Evolutionary conservation across 495 filamentous ascomycete species (phyloP), one percentile per base, ranked within the genome.

Genomic region (Penicillium waksmanii): DNA sequence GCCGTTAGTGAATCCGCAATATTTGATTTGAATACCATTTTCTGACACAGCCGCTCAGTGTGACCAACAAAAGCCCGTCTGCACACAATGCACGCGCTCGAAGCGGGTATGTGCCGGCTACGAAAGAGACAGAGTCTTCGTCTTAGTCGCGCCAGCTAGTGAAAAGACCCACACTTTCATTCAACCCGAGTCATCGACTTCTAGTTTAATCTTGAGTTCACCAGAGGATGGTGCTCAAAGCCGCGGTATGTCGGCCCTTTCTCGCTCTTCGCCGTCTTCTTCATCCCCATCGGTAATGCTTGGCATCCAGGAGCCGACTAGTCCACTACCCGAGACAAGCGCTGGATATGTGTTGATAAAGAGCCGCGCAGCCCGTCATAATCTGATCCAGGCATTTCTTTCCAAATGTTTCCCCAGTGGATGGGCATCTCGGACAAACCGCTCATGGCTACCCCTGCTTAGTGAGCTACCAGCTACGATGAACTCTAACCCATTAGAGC

Each of bases 51-150:
- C 36, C 36, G 12, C 15, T 38, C 36, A 55, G 77, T 79, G 77
- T 55, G 74, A 69, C 43, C 65, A 73, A 27, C 65, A 73, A 55
- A 66, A 60, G 52, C 77, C 77, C 1, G 56, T 31, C 15, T 79
- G 76, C 57, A 53, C 56, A 13, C 71, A 69, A 46, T 79, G 76
- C 43, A 68, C 69, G 18, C 71, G 69, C 33, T 71, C 71, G 12
- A 70, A 71, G 27, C 70, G 73, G 48, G 35, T 61, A 21, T 79
- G 76, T 63, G 60, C 63, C 17, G 76, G 76, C 6, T 79, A 79
- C 53, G 55, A 71, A 31, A 61, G 66, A 43, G 70, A 75, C 15
- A 61, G 64, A 31, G 61, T 70, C 3, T 79, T 79, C 52, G 64
- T 79, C 13, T 38, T 64, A 19, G 62, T 71, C 5, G 61, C 62